These are phyloP conservation scores for Mortierella sp. DNA, from an alignment of 371 early-diverging fungal species.

Conservation along the genomic window DNA sequence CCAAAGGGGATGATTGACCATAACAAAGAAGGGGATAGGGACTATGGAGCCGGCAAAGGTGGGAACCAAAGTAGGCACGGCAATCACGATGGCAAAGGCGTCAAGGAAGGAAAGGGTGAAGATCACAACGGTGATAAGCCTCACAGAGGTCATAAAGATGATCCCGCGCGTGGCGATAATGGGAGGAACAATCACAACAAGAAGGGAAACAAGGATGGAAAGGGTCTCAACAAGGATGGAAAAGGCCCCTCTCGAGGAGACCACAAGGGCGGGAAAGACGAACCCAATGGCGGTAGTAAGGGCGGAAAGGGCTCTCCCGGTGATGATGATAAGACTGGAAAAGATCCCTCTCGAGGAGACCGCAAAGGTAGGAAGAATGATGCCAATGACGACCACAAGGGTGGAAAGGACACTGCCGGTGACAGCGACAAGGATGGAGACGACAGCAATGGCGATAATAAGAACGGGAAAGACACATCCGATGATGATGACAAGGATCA, in stretches of 20 bases:
- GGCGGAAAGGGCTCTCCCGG: not conserved
- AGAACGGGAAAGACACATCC: too few species aligned
- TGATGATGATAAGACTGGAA: not conserved
- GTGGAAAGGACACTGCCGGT: slow-evolving; percentile 3
- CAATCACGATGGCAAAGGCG: not conserved
- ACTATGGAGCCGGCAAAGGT: not conserved
- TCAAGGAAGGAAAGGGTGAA: not conserved
- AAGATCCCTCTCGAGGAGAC: not conserved
- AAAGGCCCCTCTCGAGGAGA: not conserved
- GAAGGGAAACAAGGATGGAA: not conserved
- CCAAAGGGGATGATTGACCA: not conserved
- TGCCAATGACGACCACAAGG: slow-evolving; percentile 1
- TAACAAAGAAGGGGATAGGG: not conserved
- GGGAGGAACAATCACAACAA: slow-evolving; percentile 1
- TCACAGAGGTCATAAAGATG: not conserved
- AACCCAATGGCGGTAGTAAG: not conserved
- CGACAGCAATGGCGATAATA: slow-evolving; percentile 1
- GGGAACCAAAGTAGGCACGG: not conserved
- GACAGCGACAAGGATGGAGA: too few species aligned
- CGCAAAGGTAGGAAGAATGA: not conserved
- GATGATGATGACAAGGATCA: not conserved
- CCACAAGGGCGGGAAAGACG: not conserved
- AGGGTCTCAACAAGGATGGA: not conserved
- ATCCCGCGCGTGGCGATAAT: not conserved
- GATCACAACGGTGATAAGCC: not conserved